Base-by-base conservation (phyloP, 2,329 filamentous ascomycete species). In the Sporothrix globosa region DNA sequence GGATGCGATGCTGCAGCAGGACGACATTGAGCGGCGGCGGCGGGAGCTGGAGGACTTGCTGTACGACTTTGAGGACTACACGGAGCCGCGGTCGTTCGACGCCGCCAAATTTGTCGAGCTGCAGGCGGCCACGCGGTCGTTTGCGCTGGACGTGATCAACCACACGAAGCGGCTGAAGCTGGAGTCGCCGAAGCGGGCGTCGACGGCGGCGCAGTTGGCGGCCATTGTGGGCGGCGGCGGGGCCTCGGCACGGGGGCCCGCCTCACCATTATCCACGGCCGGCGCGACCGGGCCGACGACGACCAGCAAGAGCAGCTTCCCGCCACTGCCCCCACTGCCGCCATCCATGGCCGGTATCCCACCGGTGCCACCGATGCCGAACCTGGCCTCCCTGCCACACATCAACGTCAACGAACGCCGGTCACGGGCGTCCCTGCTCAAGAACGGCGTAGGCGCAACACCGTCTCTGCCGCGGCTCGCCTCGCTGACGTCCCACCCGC, bases 1-100 rank as follows among this genome's bases (percentile, higher is more conserved):
- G 41, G 77, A 79, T 0, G 74, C 76, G 2, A 78, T 82, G 69
- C 74, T 76, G 66, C 76, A 80, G 54, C 79, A 81, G 69, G 78
- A 77, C 21, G 76, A 77, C 21, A 72, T 80, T 34, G 76, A 78
- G 52, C 75, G 74, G 61, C 75, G 74, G 68, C 69, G 78, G 19
- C 73, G 79, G 13, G 70, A 73, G 19, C 74, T 83, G 4, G 81
- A 82, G 65, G 79, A 82, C 68, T 75, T 82, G 3, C 77, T 83
- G 7, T 83, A 82, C 73, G 81, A 83, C 70, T 79, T 83, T 56
- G 81, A 83, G 53, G 82, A 83, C 74, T 82, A 78, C 69, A 78
- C 79, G 39, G 78, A 81, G 34, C 72, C 76, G 6, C 79, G 79
- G 60, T 76, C 79, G 4, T 83, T 81, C 69, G 78, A 81, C 11